These are phyloP conservation scores for Achlya hypogyna DNA, from an alignment of 352 stramenopile species.

Conservation along the genomic window DNA sequence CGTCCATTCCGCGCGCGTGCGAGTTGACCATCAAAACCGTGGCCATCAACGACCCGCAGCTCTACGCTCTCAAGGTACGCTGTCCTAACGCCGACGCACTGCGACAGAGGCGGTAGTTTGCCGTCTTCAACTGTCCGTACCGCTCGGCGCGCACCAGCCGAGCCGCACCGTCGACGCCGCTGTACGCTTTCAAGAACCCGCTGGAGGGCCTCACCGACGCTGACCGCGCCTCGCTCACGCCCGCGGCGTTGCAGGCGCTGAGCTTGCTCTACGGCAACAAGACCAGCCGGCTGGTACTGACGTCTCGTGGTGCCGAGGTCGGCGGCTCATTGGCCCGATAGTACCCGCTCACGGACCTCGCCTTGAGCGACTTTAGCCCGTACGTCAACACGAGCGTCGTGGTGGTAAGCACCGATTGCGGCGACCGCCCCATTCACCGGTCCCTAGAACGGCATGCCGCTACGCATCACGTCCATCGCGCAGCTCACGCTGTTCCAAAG, in stretches of 20 bases:
- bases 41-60: conserved; percentile 1
- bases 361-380: conserved; percentile 11
- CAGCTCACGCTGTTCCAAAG: conserved; percentile 3
- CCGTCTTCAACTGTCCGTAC: conserved; percentile 10
- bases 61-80: conserved; percentile 9
- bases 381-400: conserved; percentile 8
- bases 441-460: background rate
- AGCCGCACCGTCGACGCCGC: background rate
- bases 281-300: conserved; percentile 1
- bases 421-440: background rate
- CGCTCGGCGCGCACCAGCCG: background rate
- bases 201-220: background rate
- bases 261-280: conserved; percentile 1
- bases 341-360: conserved; percentile 11
- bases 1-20: background rate
- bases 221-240: background rate
- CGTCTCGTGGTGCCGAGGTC: background rate
- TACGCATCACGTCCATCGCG: background rate
- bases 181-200: conserved; percentile 3
- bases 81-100: background rate
- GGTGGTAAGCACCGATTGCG: background rate
- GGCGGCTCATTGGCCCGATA: background rate
- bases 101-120: conserved; percentile 3
- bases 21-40: conserved; percentile 9
- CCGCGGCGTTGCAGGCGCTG: background rate